Percentiles rank a stretch among this genome's conserved stretches.
phyloP scores from a whole-genome alignment of 140 eudicot genomes.

The Senecio squalidus region DNA sequence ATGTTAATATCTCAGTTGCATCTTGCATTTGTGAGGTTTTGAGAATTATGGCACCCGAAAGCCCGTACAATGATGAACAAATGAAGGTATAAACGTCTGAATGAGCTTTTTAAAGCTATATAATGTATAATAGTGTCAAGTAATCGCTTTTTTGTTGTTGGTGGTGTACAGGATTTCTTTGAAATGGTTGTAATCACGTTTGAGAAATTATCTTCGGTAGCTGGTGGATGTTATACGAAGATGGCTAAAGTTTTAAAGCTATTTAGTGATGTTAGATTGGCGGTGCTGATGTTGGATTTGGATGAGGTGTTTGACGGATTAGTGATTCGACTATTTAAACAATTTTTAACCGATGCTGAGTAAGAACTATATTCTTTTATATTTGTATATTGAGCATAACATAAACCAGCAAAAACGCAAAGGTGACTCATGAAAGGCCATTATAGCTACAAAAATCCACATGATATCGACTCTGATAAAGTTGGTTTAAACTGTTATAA shows the following conservation, averaged over 20 bases:
- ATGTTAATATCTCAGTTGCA: not conserved
- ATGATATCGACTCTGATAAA: no score
- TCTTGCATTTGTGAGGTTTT: not conserved
- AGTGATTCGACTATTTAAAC: slow-evolving; percentile 29
- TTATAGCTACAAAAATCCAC: no score
- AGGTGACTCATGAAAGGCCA: no score
- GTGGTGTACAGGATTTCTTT: slow-evolving; percentile 31
- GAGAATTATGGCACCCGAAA: not conserved
- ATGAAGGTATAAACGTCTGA: not conserved
- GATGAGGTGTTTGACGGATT: slow-evolving; percentile 21
- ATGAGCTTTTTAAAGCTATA: no score
- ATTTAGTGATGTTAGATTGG: slow-evolving; percentile 19
- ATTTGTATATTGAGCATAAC: no score
- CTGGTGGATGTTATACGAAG: slow-evolving; percentile 22
- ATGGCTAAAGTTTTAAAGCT: slow-evolving; percentile 25
- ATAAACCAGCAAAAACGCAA: no score
- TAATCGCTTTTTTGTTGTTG: not conserved
- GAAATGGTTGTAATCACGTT: slow-evolving; percentile 28
- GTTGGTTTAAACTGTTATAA: no score
- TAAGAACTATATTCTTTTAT: slow-evolving; percentile 10
- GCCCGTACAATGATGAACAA: not conserved
- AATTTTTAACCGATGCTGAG: slow-evolving; percentile 23
- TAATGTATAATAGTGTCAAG: not conserved
- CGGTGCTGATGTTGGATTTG: slow-evolving; percentile 26
- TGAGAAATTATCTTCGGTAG: slow-evolving; percentile 29